Base-by-base conservation (phyloP, 2,329 filamentous ascomycete species). In the Cercospora canescens region DNA sequence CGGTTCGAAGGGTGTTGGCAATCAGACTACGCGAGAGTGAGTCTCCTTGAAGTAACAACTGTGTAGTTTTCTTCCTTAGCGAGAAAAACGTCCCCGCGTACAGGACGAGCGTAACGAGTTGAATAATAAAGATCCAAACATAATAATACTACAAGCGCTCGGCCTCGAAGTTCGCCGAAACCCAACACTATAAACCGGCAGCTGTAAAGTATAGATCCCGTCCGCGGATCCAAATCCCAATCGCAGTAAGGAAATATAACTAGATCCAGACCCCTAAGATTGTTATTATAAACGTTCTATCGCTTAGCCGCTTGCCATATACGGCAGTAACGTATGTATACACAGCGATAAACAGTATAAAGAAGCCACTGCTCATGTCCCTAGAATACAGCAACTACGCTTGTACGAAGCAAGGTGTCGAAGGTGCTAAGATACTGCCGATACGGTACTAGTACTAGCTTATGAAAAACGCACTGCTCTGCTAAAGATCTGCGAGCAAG, bases 311-410 rank as follows among this genome's bases (percentile, higher is more conserved):
- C 60, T 84, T 86, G 9, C 84, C 81, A 41, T 81, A 81, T 1
- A 91, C 85, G 1, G 91, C 85, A 0, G 84, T 85, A 6, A 87
- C 79, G 70, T 89, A 91, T 0, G 89, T 91, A 73, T 91, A 88
- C 0, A 88, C 66, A 5, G 88, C 89, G 70, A 92, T 90, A 0
- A 82, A 80, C 2, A 87, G 84, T 69, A 91, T 89, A 75, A 90
- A 92, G 61, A 89, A 84, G 67, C 88, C 89, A 30, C 86, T 88
- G 0, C 88, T 83, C 61, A 92, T 73, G 73, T 91, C 88, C 30
- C 89, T 89, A 0, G 85, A 86, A 6, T 88, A 89, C 2, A 91
- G 81, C 57, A 91, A 87, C 80, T 88, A 88, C 21, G 88, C 89
- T 76, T 92, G 89, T 0, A 83, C 84, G 71, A 84, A 85, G 77